phyloP scores from a whole-genome alignment of 2,329 filamentous ascomycete genomes.

The Diaporthe destruens region DNA sequence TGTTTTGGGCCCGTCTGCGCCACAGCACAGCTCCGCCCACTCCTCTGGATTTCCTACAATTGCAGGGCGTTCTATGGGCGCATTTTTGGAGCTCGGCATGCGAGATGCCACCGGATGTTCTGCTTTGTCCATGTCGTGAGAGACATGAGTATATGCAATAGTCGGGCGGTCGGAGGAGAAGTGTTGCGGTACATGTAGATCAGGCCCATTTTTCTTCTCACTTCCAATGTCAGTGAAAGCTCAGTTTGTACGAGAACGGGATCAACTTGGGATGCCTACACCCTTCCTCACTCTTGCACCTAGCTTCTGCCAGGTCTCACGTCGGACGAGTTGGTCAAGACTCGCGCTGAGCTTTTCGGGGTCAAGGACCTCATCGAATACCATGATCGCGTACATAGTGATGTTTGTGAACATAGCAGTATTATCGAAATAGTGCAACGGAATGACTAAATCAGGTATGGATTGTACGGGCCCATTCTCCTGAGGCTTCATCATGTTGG shows the following conservation, averaged over 20 bases:
- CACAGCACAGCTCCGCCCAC: slow-evolving; percentile 44
- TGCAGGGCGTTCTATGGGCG: slow-evolving; percentile 44
- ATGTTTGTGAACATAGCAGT: slow-evolving; percentile 43
- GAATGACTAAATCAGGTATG: slow-evolving; percentile 40
- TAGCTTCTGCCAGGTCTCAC: slow-evolving; percentile 46
- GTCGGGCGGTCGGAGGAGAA: slow-evolving; percentile 52
- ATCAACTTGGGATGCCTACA: background rate
- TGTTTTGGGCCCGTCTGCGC: slow-evolving; percentile 44
- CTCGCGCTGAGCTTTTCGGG: slow-evolving; percentile 43
- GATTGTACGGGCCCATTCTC: background rate
- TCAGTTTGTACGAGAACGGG: too few species aligned
- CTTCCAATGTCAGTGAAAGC: background rate
- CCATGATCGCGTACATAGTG: slow-evolving; percentile 44
- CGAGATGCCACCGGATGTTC: slow-evolving; percentile 52
- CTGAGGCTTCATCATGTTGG: background rate
- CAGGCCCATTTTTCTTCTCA: slow-evolving; percentile 11
- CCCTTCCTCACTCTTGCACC: slow-evolving; percentile 44
- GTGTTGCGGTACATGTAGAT: slow-evolving; percentile 31
- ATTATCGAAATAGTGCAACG: slow-evolving; percentile 46
- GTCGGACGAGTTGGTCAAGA: slow-evolving; percentile 44
- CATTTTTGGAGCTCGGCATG: slow-evolving; percentile 45
- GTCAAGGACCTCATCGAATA: slow-evolving; percentile 46
- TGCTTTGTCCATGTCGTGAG: slow-evolving; percentile 47
- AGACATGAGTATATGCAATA: slow-evolving; percentile 51
- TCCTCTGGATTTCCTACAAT: slow-evolving; percentile 47